phyloP scores from a whole-genome alignment of 1,139 yeast genomes.

The Debaryomyces singareniensis region DNA sequence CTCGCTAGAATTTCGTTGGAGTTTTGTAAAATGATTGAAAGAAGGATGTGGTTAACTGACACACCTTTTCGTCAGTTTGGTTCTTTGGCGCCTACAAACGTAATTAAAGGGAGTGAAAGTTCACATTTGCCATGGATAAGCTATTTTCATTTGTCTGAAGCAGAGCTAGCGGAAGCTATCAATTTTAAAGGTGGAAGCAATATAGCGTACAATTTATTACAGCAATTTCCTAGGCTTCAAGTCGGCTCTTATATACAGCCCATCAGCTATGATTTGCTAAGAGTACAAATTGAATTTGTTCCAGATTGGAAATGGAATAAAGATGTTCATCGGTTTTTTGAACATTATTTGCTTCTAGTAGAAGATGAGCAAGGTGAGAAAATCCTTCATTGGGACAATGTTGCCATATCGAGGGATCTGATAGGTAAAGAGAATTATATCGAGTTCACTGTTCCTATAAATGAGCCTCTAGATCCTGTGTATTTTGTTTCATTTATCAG shows the following conservation, averaged over 20 bases:
- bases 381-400: constrained; percentile 52
- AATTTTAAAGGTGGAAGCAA: constrained; percentile 65
- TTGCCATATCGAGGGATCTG: constrained; percentile 45
- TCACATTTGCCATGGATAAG: constrained; percentile 80
- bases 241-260: constrained; percentile 67
- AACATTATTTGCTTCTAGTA: constrained; percentile 61
- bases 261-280: constrained; percentile 58
- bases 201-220: constrained; percentile 53
- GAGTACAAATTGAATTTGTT: constrained; percentile 57
- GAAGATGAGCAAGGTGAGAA: constrained; percentile 84
- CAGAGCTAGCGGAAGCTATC: constrained; percentile 78
- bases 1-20: constrained; percentile 54
- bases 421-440: constrained; percentile 49
- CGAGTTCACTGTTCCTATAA: constrained; percentile 59
- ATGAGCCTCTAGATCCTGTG: constrained; percentile 66
- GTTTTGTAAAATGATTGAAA: constrained; percentile 75
- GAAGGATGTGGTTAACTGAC: constrained; percentile 75
- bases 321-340: constrained; percentile 54
- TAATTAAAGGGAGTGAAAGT: constrained; percentile 69
- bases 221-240: constrained; percentile 64
- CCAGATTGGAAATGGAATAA: constrained; percentile 80
- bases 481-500: constrained; percentile 69
- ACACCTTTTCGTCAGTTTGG: constrained; percentile 84
- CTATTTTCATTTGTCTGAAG: constrained; percentile 63
- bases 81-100: constrained; percentile 55